phyloP scores from a whole-genome alignment of 768 basidiomycete genomes.

The Chiua virens region DNA sequence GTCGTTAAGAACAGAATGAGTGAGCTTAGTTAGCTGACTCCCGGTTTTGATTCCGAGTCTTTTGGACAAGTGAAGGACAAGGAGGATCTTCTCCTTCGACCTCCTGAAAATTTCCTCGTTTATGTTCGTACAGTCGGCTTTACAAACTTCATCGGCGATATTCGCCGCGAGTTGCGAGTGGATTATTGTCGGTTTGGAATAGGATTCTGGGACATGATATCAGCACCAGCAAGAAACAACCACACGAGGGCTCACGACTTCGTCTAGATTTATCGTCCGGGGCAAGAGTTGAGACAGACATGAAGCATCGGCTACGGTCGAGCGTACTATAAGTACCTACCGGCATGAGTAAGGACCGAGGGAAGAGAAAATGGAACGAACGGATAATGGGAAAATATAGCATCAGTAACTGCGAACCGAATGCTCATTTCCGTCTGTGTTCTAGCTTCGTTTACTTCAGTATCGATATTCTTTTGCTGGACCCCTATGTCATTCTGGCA shows the following conservation, averaged over 20 bases:
- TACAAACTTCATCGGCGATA: conserved; percentile 20
- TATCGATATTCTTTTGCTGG: conserved; percentile 13
- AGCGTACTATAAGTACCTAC: conserved; percentile 17
- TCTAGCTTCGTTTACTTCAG: conserved; percentile 5
- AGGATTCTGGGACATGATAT: conserved; percentile 10
- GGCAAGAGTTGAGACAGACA: conserved; percentile 10
- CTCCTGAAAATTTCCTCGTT: conserved; percentile 22
- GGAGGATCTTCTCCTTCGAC: conserved; percentile 24
- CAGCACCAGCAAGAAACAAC: background rate
- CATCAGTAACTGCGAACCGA: conserved; percentile 25
- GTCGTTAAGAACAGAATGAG: conserved; percentile 16
- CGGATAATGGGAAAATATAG: conserved; percentile 28
- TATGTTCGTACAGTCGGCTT: conserved; percentile 10
- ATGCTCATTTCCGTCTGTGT: conserved; percentile 17
- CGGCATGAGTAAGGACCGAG: background rate
- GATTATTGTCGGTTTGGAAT: conserved; percentile 13
- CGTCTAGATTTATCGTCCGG: conserved; percentile 12
- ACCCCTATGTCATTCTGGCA: background rate
- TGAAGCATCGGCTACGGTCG: conserved; percentile 16
- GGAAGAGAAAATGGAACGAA: background rate
- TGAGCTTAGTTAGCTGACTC: conserved; percentile 12
- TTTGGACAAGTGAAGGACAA: conserved; percentile 15
- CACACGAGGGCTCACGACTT: conserved; percentile 1
- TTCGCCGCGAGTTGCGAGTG: conserved; percentile 22
- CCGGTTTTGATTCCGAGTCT: conserved; percentile 10